Evolutionary conservation across 345 rosid genomes (phyloP).

Genomic region (Arabidopsis suecica): DNA sequence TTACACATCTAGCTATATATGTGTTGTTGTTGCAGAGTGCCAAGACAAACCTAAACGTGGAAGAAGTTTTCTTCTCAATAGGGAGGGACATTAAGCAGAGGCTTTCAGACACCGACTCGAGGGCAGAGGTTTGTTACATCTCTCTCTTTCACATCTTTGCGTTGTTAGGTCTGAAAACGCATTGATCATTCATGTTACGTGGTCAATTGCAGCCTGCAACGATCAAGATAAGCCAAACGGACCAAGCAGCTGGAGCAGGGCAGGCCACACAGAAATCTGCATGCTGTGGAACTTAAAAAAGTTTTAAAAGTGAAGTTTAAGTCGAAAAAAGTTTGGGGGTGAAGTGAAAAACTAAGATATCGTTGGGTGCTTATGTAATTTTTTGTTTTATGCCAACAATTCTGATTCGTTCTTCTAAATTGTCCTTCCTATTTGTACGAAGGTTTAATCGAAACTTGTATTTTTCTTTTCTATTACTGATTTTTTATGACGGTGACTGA

Average conservation of each 20-base stretch:
- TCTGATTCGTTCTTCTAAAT: slow-evolving; percentile 26
- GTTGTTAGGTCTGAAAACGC: neutral
- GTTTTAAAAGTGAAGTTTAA: slow-evolving; percentile 11
- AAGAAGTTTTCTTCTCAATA: slow-evolving; percentile 94
- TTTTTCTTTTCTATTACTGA: slow-evolving; percentile 27
- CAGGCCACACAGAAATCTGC: slow-evolving; percentile 52
- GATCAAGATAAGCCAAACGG: slow-evolving; percentile 48
- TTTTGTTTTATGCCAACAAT: slow-evolving; percentile 25
- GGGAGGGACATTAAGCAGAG: slow-evolving; percentile 94
- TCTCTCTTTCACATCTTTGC: slow-evolving; percentile 18
- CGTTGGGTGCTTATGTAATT: slow-evolving; percentile 42
- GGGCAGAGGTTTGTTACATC: slow-evolving; percentile 63
- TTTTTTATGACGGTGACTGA: slow-evolving; percentile 7
- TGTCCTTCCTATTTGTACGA: slow-evolving; percentile 42
- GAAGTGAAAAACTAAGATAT: slow-evolving; percentile 31
- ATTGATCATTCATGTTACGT: neutral
- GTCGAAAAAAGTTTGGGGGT: slow-evolving; percentile 9
- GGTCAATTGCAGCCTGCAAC: slow-evolving; percentile 41
- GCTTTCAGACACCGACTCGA: slow-evolving; percentile 82
- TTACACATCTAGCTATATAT: neutral
- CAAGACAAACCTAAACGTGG: slow-evolving; percentile 93
- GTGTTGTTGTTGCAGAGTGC: slow-evolving; percentile 73
- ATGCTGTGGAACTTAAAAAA: slow-evolving; percentile 43
- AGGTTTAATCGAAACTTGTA: slow-evolving; percentile 36
- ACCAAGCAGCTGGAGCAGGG: slow-evolving; percentile 45